Percentiles rank a stretch among this genome's conserved stretches.
Evolutionary conservation across 805 yeast genomes (phyloP).

Genomic region (Candida taoyuanica): DNA sequence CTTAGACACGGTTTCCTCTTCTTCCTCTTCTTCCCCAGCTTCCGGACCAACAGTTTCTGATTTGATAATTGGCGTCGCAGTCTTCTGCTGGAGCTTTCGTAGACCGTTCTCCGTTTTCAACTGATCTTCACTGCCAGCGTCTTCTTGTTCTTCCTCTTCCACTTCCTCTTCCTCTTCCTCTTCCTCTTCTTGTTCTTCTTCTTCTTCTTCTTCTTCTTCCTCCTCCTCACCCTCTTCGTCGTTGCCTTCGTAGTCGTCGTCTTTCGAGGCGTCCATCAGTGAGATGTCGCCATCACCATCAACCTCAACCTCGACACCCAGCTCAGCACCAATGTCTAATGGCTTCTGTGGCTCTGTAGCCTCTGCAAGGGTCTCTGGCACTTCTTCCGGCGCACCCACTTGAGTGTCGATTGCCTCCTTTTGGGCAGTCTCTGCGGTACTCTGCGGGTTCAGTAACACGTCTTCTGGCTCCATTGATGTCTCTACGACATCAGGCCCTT

Average conservation of each 20-base stretch:
- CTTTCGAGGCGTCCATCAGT: slow-evolving; percentile 9
- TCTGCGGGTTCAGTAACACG: too few relatives aligned
- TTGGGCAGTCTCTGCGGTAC: too few relatives aligned
- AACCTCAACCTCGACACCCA: too few relatives aligned
- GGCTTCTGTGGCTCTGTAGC: too few relatives aligned
- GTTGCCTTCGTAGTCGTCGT: slow-evolving; percentile 11
- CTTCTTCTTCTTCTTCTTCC: slow-evolving; percentile 10
- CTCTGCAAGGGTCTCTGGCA: not conserved
- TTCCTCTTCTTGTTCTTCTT: slow-evolving; percentile 10
- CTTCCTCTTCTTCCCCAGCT: slow-evolving; percentile 12
- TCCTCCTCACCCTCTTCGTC: slow-evolving; percentile 11
- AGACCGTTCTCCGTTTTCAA: too few relatives aligned
- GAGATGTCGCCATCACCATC: slow-evolving; percentile 18
- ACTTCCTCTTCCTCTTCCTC: slow-evolving; percentile 10
- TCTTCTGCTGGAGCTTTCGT: slow-evolving; percentile 6
- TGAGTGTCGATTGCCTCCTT: too few relatives aligned
- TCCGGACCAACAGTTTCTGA: slow-evolving; percentile 13
- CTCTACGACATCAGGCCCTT: too few relatives aligned
- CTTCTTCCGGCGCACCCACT: too few relatives aligned
- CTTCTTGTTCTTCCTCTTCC: slow-evolving; percentile 7
- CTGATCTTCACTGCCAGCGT: slow-evolving; percentile 11
- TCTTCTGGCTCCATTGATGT: too few relatives aligned
- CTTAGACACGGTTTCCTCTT: slow-evolving; percentile 7
- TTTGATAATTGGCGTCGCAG: slow-evolving; percentile 16
- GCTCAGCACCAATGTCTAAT: too few relatives aligned